Conservation (phyloP, 352 stramenopile genomes). For the Pythium dissimile region DNA sequence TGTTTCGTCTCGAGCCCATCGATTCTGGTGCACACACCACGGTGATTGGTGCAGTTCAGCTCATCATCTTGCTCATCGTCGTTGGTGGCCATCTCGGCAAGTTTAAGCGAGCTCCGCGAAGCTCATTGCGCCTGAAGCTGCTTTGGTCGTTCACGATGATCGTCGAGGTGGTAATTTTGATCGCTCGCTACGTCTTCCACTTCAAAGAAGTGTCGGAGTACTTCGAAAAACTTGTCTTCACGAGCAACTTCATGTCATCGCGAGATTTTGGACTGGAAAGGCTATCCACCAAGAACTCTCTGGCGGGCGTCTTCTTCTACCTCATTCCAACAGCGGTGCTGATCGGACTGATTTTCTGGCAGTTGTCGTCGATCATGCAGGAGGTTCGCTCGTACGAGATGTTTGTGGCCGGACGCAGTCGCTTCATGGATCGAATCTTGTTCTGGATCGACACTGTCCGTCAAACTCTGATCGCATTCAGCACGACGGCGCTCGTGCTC, state of each 20-base stretch:
- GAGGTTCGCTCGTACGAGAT: conserved; percentile 59
- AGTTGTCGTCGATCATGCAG: conserved; percentile 73
- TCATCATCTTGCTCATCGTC: conserved; percentile 59
- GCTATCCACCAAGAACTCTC: conserved; percentile 42
- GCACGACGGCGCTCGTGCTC: conserved; percentile 56
- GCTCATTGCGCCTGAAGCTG: conserved; percentile 64
- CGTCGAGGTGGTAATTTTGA: conserved; percentile 60
- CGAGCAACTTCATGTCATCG: conserved; percentile 61
- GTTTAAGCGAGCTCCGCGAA: conserved; percentile 59
- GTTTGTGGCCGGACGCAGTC: conserved; percentile 53
- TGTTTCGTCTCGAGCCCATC: conserved; percentile 60
- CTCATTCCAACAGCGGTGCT: conserved; percentile 65
- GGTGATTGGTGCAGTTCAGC: conserved; percentile 53
- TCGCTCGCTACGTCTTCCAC: conserved; percentile 78
- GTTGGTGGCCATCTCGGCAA: conserved; percentile 69
- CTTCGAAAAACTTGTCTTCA: conserved; percentile 65
- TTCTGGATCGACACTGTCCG: conserved; percentile 56
- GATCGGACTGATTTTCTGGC: conserved; percentile 80
- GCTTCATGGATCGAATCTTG: conserved; percentile 45
- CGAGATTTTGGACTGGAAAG: conserved; percentile 75
- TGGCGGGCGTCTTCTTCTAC: conserved; percentile 80
- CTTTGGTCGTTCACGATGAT: conserved; percentile 78
- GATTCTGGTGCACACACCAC: conserved; percentile 57
- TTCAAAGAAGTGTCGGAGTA: conserved; percentile 69
- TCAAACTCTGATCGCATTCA: conserved; percentile 66